Percentiles rank a stretch among this genome's conserved stretches.
These are phyloP conservation scores for Epithemia pelagica DNA, from an alignment of 108 stramenopile genomes.

Conservation along the genomic window DNA sequence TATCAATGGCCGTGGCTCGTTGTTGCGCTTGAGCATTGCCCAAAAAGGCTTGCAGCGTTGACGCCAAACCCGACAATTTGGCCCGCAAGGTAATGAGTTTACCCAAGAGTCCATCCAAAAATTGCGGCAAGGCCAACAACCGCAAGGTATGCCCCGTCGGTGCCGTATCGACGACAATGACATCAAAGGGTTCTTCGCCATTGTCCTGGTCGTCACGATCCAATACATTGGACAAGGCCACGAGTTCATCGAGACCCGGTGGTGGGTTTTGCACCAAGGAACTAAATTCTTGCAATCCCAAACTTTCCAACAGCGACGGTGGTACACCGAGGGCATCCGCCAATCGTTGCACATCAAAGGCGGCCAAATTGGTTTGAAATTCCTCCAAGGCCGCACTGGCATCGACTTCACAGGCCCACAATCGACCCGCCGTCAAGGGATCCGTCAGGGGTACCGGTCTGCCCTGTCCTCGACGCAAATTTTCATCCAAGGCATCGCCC, in stretches of 20 bases:
- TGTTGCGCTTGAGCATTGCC: conserved; percentile 42
- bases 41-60: conserved; percentile 63
- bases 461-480: conserved; percentile 37
- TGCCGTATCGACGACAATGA: conserved; percentile 98
- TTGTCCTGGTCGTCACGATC: conserved; percentile 35
- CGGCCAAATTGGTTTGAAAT: conserved; percentile 53
- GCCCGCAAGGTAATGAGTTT: conserved; percentile 68
- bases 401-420: conserved; percentile 84
- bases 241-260: conserved; percentile 91
- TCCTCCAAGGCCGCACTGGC: conserved; percentile 63
- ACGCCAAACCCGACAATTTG: conserved; percentile 62
- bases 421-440: conserved; percentile 52
- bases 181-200: conserved; percentile 56
- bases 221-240: conserved; percentile 84
- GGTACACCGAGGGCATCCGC: conserved; percentile 58
- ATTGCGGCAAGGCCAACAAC: conserved; percentile 79
- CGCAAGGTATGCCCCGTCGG: conserved; percentile 97
- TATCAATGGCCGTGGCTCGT: conserved; percentile 58
- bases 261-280: conserved; percentile 86
- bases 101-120: conserved; percentile 75
- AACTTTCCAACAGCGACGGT: conserved; percentile 46
- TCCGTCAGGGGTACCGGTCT: conserved; percentile 54
- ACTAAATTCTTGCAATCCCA: conserved; percentile 73
- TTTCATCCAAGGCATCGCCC: conserved; percentile 86
- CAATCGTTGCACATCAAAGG: conserved; percentile 64